Evolutionary conservation across 257 asterid species (phyloP).

Genomic region (Galeopsis tetrahit): DNA sequence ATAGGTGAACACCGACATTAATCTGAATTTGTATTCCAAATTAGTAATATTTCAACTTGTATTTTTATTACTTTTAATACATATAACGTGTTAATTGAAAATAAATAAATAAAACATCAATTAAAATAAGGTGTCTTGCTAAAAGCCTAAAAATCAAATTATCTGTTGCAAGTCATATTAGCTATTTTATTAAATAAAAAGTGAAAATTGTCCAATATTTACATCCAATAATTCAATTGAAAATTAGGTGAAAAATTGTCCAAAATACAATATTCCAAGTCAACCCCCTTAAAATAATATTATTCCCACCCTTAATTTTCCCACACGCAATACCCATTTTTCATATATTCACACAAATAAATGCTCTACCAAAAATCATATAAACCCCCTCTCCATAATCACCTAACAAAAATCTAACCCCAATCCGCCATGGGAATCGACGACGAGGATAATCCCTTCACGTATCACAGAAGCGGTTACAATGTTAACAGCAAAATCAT

Average conservation of each 20-base stretch:
- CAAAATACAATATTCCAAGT: slow-evolving; percentile 49
- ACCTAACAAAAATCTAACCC: background rate
- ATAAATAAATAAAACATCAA: too few species aligned
- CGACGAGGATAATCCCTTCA: slow-evolving; percentile 31
- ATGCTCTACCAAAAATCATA: background rate
- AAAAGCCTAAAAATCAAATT: too few species aligned
- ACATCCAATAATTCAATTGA: background rate
- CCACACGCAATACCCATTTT: slow-evolving; percentile 32
- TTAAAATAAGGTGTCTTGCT: too few species aligned
- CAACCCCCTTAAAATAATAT: slow-evolving; percentile 40
- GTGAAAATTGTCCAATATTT: background rate
- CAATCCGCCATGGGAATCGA: slow-evolving; percentile 44
- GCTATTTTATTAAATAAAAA: too few species aligned
- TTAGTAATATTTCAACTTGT: too few species aligned
- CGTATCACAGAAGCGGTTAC: background rate
- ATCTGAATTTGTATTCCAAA: too few species aligned
- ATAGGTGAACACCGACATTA: too few species aligned
- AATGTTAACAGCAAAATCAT: slow-evolving; percentile 65
- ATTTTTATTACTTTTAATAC: too few species aligned
- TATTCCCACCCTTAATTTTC: slow-evolving; percentile 4
- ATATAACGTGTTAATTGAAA: too few species aligned
- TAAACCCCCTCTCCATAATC: background rate
- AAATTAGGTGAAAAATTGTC: slow-evolving; percentile 4
- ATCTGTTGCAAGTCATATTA: too few species aligned
- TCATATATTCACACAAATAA: slow-evolving; percentile 17